Evolutionary conservation across 148 eudicot genomes (phyloP).

Genomic region (Linanthus parryae): DNA sequence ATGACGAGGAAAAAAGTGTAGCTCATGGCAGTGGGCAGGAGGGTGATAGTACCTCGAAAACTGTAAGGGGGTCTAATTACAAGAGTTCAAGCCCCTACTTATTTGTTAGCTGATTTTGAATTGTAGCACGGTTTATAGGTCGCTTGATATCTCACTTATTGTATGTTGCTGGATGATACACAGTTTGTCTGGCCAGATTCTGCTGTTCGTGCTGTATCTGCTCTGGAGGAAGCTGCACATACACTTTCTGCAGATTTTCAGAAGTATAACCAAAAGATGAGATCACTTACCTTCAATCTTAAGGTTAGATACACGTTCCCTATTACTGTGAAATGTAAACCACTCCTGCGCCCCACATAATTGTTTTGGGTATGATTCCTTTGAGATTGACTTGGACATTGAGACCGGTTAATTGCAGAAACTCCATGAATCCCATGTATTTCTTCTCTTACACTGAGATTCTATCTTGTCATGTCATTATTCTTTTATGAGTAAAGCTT

Average conservation of each 20-base stretch:
- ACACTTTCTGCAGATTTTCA: conserved; percentile 53
- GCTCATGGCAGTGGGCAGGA: conserved; percentile 19
- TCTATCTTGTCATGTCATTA: no score
- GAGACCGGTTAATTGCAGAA: no score
- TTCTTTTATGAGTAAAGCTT: no score
- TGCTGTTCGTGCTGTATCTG: conserved; percentile 58
- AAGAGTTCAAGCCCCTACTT: conserved; percentile 22
- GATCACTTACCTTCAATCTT: conserved; percentile 66
- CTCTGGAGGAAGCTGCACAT: conserved; percentile 83
- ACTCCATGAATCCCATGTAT: no score
- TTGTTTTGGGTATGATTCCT: no score
- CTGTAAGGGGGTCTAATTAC: conserved; percentile 25
- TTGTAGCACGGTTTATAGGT: no score
- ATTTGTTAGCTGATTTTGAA: no score
- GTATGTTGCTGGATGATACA: conserved; percentile 28
- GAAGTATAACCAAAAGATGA: conserved; percentile 91
- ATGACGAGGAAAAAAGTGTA: conserved; percentile 39
- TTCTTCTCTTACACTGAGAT: no score
- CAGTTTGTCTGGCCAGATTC: conserved; percentile 60
- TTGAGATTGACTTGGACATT: no score
- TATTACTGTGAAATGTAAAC: no score
- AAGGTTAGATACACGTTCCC: conserved; percentile 49
- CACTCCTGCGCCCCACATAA: no score
- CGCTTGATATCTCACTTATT: not conserved
- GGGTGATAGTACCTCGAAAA: conserved; percentile 13